A percentile compares a stretch with the other conserved stretches of the same genome.
Evolutionary conservation across 306 rosid genomes (phyloP).

Genomic region (Lathyrus sativus): DNA sequence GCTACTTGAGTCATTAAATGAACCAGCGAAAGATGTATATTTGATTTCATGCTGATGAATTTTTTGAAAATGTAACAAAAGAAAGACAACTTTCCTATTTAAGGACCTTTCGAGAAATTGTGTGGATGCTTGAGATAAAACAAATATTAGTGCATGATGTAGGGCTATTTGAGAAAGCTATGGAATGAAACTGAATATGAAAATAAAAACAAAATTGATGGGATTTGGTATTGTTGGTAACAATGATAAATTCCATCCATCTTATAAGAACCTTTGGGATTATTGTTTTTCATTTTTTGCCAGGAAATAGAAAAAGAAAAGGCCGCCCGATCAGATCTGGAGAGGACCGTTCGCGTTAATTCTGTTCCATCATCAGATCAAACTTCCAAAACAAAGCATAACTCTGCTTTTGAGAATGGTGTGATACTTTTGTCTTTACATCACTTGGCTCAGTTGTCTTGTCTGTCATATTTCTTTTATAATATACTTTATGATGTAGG

Average conservation of each 20-base stretch:
- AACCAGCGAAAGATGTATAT: constrained; percentile 1
- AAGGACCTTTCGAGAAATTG: constrained; percentile 20
- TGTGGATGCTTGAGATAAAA: constrained; percentile 26
- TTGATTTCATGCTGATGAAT: constrained; percentile 20
- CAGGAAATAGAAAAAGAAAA: constrained; percentile 96
- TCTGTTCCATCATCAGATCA: constrained; percentile 64
- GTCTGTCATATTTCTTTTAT: constrained; percentile 37
- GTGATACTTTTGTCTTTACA: constrained; percentile 34
- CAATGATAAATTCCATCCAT: constrained; percentile 23
- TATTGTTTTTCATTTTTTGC: constrained; percentile 34
- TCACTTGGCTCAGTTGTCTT: constrained; percentile 28
- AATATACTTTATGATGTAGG: constrained; percentile 54
- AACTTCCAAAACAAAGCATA: constrained; percentile 52
- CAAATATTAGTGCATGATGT: constrained; percentile 15
- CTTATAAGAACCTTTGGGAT: constrained; percentile 23
- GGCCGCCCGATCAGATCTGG: constrained; percentile 87
- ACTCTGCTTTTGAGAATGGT: constrained; percentile 86
- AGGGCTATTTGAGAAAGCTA: constrained; percentile 28
- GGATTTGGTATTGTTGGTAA: constrained; percentile 20
- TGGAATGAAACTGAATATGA: constrained; percentile 35
- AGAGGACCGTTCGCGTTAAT: constrained; percentile 60
- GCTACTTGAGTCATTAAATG: constrained; percentile 23
- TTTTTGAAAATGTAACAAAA: constrained; percentile 29
- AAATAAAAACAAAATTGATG: background rate
- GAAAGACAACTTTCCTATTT: constrained; percentile 36